Evolutionary conservation across 257 asterid species (phyloP).

Genomic region (Fraxinus quadrangulata): DNA sequence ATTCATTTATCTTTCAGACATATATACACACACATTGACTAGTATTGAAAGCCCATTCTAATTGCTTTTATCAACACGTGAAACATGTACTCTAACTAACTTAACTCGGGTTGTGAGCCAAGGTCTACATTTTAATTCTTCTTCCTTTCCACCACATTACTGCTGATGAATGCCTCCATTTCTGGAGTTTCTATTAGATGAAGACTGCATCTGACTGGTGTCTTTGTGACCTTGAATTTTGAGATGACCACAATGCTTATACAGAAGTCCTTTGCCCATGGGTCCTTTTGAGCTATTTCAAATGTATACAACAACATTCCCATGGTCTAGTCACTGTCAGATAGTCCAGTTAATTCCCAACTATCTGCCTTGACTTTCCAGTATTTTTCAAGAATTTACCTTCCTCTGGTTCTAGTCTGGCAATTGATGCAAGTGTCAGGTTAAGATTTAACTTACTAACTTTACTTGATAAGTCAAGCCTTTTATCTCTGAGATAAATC

Average conservation of each 20-base stretch:
- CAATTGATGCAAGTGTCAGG: not conserved
- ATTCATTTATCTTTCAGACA: not conserved
- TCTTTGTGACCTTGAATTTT: not conserved
- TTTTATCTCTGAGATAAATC: not conserved
- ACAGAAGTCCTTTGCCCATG: not conserved
- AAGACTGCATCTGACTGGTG: not conserved
- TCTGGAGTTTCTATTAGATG: not conserved
- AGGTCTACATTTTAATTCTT: too few relatives aligned
- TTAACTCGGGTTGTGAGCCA: too few relatives aligned
- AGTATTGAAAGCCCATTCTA: not conserved
- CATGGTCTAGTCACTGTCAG: not conserved
- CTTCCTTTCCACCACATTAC: not conserved
- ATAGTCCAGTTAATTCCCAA: not conserved
- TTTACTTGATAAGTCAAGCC: not conserved
- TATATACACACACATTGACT: not conserved
- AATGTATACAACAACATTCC: not conserved
- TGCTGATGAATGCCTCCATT: too few relatives aligned
- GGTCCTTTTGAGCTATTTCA: not conserved
- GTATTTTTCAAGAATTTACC: not conserved
- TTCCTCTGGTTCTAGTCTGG: not conserved
- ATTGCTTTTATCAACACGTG: not conserved
- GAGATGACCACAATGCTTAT: not conserved
- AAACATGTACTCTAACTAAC: too few relatives aligned
- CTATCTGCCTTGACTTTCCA: not conserved
- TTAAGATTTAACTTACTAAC: not conserved